These are phyloP conservation scores for Apiospora malaysiana DNA, from an alignment of 2,329 filamentous ascomycete genomes.

Conservation along the genomic window DNA sequence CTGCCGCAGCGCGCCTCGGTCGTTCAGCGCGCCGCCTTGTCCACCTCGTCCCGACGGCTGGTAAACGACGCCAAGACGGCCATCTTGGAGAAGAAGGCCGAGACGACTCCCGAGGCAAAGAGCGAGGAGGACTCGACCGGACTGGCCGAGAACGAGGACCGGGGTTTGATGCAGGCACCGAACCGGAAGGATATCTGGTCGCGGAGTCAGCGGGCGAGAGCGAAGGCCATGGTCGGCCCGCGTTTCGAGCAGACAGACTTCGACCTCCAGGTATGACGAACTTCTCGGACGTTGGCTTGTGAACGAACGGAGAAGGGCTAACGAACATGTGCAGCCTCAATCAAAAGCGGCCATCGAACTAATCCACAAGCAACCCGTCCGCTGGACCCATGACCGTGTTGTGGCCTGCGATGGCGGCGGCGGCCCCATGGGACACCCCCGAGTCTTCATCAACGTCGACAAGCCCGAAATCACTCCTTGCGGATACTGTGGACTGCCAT, in stretches of 20 bases:
- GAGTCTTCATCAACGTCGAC: slow-evolving; percentile 97
- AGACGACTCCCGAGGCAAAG: slow-evolving; percentile 50
- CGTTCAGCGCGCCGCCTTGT: slow-evolving; percentile 53
- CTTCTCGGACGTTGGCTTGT: background rate
- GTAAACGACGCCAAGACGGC: slow-evolving; percentile 48
- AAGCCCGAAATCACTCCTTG: slow-evolving; percentile 93
- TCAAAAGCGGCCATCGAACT: slow-evolving; percentile 91
- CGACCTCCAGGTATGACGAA: slow-evolving; percentile 75
- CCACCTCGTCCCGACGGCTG: slow-evolving; percentile 49
- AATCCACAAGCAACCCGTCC: slow-evolving; percentile 93
- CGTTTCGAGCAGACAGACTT: slow-evolving; percentile 98
- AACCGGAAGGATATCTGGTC: slow-evolving; percentile 87
- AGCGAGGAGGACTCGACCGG: slow-evolving; percentile 47
- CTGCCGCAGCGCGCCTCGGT: slow-evolving; percentile 52
- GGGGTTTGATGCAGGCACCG: slow-evolving; percentile 73
- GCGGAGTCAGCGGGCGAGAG: slow-evolving; percentile 80
- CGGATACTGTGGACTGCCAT: slow-evolving; percentile 92
- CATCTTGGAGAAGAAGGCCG: slow-evolving; percentile 46
- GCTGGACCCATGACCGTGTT: slow-evolving; percentile 82
- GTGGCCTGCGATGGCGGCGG: slow-evolving; percentile 93
- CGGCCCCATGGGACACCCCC: slow-evolving; percentile 86
- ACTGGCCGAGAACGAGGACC: slow-evolving; percentile 52
- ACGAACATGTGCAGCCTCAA: slow-evolving; percentile 69
- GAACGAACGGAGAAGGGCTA: slow-evolving; percentile 31
- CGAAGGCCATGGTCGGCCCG: slow-evolving; percentile 88